phyloP scores from a whole-genome alignment of 495 filamentous ascomycete species.

The Extremus antarcticus region DNA sequence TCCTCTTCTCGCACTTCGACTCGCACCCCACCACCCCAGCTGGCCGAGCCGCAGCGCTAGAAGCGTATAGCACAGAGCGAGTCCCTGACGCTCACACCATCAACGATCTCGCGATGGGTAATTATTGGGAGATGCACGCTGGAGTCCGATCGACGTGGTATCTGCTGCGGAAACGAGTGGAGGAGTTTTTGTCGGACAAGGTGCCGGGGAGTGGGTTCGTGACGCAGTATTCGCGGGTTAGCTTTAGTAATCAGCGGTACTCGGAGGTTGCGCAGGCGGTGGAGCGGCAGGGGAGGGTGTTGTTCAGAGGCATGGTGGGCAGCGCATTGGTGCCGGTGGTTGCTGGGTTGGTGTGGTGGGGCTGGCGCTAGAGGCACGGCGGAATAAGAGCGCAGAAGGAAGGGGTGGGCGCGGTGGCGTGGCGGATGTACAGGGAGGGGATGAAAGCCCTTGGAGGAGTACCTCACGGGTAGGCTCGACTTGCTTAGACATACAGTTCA shows the following conservation, averaged over 20 bases:
- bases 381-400: no score
- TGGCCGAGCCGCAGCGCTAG: conserved; percentile 48
- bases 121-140: conserved; percentile 87
- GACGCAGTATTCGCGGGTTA: conserved; percentile 88
- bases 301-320: conserved; percentile 28
- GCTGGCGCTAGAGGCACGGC: no score
- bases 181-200: conserved; percentile 71
- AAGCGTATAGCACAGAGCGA: conserved; percentile 61
- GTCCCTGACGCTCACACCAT: conserved; percentile 73
- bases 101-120: conserved; percentile 81
- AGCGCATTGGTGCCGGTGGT: neutral
- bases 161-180: conserved; percentile 66
- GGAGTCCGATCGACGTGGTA: conserved; percentile 68
- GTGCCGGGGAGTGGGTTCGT: conserved; percentile 69
- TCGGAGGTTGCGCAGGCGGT: conserved; percentile 63
- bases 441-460: no score
- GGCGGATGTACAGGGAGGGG: no score
- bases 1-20: conserved; percentile 57
- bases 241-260: conserved; percentile 86
- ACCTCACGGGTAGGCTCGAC: no score
- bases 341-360: neutral
- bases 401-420: no score
- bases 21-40: conserved; percentile 34
- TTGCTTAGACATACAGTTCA: no score
- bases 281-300: conserved; percentile 53